Base-by-base conservation (phyloP, 1,284 basidiomycete genomes). In the Thelephora terrestris region DNA sequence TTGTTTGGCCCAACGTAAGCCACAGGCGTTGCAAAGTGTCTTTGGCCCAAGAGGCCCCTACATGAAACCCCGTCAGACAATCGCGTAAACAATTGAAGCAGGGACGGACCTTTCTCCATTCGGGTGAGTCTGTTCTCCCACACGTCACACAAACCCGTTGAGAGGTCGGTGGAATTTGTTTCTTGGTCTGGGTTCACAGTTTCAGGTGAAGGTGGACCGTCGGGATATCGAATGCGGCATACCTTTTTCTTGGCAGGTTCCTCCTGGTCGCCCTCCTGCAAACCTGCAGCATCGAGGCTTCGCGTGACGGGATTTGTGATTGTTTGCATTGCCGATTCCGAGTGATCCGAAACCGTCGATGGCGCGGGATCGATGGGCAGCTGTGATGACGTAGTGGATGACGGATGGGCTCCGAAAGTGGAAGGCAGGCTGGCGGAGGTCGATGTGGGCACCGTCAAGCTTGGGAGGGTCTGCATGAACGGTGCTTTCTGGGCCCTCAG, bases 21-120 rank as follows among this genome's bases (percentile, higher is more conserved):
- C 88, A 54, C 88, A 91, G 1, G 89, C 89, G 61, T 91, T 91
- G 68, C 89, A 92, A 10, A 92, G 68, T 10, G 89, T 91, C 66
- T 92, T 92, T 2, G 86, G 83, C 32, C 89, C 90, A 50, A 72
- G 71, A 1, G 87, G 88, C 17, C 87, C 87, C 81, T 89, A 61
- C 52, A 49, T 29, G 46, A 53, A 34, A 58, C 49, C 3, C 49
- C 51, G 38, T 59, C 52, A 53, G 40, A 40, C 47, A 21, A 46
- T 40, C 27, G n/a, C n/a, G n/a, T n/a, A n/a, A 37, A 51, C 32
- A 54, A 37, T 42, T 32, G 38, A 47, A 52, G 27, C 51, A 36
- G 32, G 32, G 36, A 58, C 65, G 48, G 49, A 82, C 86, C 77
- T 85, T 91, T 59, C 83, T 77, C 89, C 82, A 90, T 67, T 85